Percentiles rank a stretch among this genome's conserved stretches.
Conservation (phyloP, 2,329 filamentous ascomycete species). For the Pseudogymnoascus destructans region DNA sequence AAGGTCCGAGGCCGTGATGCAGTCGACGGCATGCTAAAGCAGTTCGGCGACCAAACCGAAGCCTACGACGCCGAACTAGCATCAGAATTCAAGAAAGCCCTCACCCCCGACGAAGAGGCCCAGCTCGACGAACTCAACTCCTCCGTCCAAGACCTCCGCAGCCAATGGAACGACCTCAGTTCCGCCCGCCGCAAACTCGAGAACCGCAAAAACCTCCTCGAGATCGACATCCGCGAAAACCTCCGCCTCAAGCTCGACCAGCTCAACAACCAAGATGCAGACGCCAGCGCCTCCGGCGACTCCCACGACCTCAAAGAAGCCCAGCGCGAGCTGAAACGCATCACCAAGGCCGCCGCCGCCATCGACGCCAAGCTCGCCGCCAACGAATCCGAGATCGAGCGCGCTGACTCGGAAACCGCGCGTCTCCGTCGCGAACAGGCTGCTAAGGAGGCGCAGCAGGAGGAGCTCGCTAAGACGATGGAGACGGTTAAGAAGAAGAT, state of each 20-base stretch:
- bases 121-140: conserved; percentile 60
- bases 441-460: conserved; percentile 57
- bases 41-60: conserved; percentile 59
- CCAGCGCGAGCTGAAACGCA: conserved; percentile 67
- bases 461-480: conserved; percentile 64
- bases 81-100: conserved; percentile 83
- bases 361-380: conserved; percentile 59
- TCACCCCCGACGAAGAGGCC: conserved; percentile 69
- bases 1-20: conserved; percentile 52
- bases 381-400: conserved; percentile 61
- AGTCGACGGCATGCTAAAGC: conserved; percentile 62
- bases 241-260: conserved; percentile 78
- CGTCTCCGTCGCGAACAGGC: conserved; percentile 34
- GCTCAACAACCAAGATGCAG: conserved; percentile 62
- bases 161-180: conserved; percentile 63
- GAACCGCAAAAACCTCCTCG: conserved; percentile 66
- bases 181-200: conserved; percentile 65
- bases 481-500: conserved; percentile 79
- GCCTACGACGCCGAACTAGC: conserved; percentile 69
- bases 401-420: conserved; percentile 29
- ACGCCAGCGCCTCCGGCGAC: conserved; percentile 47
- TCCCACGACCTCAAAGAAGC: conserved; percentile 61
- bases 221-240: conserved; percentile 81
- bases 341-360: conserved; percentile 52
- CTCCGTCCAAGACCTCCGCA: conserved; percentile 60